Base-by-base conservation (phyloP, 177 flowering plant genomes). In the Vitis hybrid region DNA sequence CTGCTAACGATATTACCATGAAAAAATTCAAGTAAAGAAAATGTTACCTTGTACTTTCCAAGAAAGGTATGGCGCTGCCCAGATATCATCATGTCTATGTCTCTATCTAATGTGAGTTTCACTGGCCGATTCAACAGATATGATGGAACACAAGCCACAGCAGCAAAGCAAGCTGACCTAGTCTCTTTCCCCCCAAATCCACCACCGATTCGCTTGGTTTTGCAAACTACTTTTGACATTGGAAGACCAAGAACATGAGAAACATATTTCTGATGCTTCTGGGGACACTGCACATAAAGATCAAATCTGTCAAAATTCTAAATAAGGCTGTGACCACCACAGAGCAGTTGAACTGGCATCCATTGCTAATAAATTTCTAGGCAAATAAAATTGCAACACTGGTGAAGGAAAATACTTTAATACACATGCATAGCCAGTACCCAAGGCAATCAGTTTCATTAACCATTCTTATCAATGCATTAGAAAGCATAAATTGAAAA, bases 161-260 rank as follows among this genome's bases (percentile, higher is more conserved):
- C 98, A 77, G 93, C 90, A 81, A 90, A 48, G 51, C 82, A 73
- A 70, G 91, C 94, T 64, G 98, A 88, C 59, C 98, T 84, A 65
- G 98, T 93, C 78, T 95, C 99, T 83, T 95, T 95, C 61, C 99
- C 99, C 71, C 99, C 99, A 87, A 95, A 95, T 49, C 99, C 99
- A 73, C 99, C 99, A 69, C 99, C 99, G 73, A 95, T 82, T 73
- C 99, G 81, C 82, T 95, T 95, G 58, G 91, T 88, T 83, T 87
- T 95, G 84, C 99, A 95, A 58, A 93, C 97, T 64, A 95, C 94
- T 84, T 91, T 95, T 14, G 97, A 93, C 97, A 91, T 86, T 52
- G 97, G 98, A 78, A 95, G 90, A 64, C 88, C 90, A 72, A 95
- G 98, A 78, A 92, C 92, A 80, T 73, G 90, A 70, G 93, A 73